A percentile compares a stretch with the other conserved stretches of the same genome.
These are phyloP conservation scores for Penicillium lagena DNA, from an alignment of 495 filamentous ascomycete genomes.

Conservation along the genomic window DNA sequence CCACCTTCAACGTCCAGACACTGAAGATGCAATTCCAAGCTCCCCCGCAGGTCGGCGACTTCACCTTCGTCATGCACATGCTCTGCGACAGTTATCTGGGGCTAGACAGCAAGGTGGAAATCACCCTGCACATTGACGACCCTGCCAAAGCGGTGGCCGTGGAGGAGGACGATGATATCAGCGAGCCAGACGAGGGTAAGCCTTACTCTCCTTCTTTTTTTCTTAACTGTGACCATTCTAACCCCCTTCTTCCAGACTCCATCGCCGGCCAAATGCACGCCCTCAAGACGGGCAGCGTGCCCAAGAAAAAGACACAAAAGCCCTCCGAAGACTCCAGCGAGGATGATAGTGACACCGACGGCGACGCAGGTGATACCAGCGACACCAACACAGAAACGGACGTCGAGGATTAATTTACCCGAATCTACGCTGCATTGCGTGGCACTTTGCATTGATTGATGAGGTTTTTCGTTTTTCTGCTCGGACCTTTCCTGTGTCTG, in stretches of 20 bases:
- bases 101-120: constrained; percentile 82
- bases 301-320: constrained; percentile 53
- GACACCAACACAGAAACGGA: constrained; percentile 78
- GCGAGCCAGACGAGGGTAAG: constrained; percentile 95
- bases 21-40: constrained; percentile 97
- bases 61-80: constrained; percentile 86
- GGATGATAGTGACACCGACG: constrained; percentile 70
- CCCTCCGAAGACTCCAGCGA: constrained; percentile 59
- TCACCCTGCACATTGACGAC: constrained; percentile 85
- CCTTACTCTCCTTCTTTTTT: constrained; percentile 5
- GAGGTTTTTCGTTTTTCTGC: constrained; percentile 1
- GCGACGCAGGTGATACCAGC: constrained; percentile 69
- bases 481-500: background rate
- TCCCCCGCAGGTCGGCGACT: constrained; percentile 85
- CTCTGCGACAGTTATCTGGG: constrained; percentile 92
- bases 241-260: constrained; percentile 59
- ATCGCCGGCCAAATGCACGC: constrained; percentile 93
- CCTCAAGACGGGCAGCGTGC: constrained; percentile 60
- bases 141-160: constrained; percentile 75
- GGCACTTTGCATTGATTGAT: constrained; percentile 17
- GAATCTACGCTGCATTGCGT: background rate
- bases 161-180: constrained; percentile 80
- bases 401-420: constrained; percentile 41
- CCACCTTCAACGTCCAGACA: constrained; percentile 88
- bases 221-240: constrained; percentile 8